Percentiles rank a stretch among this genome's conserved stretches.
Evolutionary conservation across 331 rosid genomes (phyloP).

Genomic region (Rosa hybrid): DNA sequence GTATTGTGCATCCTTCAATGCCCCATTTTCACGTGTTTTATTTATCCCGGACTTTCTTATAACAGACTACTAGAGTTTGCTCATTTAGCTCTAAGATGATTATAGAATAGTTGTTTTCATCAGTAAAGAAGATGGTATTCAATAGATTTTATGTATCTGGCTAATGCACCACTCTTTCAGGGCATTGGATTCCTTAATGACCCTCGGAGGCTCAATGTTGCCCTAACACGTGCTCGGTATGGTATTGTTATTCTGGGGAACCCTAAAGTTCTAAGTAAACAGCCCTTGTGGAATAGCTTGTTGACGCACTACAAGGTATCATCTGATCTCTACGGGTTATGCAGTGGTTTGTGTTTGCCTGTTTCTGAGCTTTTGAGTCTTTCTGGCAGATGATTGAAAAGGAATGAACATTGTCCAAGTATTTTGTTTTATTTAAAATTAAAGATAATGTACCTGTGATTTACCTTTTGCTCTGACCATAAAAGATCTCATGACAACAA

Average conservation of each 20-base stretch:
- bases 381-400: neutral
- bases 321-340: neutral
- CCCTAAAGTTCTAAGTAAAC: slow-evolving; percentile 97
- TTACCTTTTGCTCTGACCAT: neutral
- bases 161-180: slow-evolving; percentile 42
- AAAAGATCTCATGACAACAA: no score
- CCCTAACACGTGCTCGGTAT: slow-evolving; percentile 95
- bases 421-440: neutral
- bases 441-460: neutral
- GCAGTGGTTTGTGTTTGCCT: neutral
- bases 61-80: neutral
- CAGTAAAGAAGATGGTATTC: no score
- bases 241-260: slow-evolving; percentile 98
- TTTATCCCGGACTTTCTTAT: neutral
- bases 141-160: slow-evolving; percentile 20
- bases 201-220: slow-evolving; percentile 98
- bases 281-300: slow-evolving; percentile 94
- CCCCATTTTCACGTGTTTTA: neutral
- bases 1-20: neutral
- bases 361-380: neutral
- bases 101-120: neutral
- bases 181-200: slow-evolving; percentile 98
- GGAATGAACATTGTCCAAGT: neutral
- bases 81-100: neutral
- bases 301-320: slow-evolving; percentile 97